Evolutionary conservation across 75 land plant genomes (phyloP).

Genomic region (Sequoiadendron giganteum): DNA sequence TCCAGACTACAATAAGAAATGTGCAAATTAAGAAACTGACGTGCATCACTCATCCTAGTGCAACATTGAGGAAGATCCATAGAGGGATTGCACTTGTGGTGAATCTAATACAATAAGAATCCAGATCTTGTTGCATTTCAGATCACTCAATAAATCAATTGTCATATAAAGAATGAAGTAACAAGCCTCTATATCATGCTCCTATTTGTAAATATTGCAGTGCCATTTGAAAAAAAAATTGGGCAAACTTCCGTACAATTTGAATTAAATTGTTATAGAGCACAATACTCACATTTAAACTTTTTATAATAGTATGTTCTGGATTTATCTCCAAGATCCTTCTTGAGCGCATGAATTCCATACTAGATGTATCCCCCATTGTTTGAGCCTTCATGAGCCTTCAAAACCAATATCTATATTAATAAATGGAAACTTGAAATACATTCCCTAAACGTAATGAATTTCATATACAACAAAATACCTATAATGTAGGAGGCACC

Average conservation of each 20-base stretch:
- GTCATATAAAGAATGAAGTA: not conserved
- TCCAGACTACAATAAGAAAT: not conserved
- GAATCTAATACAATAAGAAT: not conserved
- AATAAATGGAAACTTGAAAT: not conserved
- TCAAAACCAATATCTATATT: not conserved
- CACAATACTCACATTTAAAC: constrained; percentile 64
- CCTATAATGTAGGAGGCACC: not conserved
- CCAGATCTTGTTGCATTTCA: not conserved
- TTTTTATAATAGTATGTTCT: constrained; percentile 86
- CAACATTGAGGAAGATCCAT: not conserved
- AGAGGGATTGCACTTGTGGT: not conserved
- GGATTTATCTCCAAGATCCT: constrained; percentile 95
- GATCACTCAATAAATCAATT: not conserved
- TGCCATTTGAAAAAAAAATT: not conserved
- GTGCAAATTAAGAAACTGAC: not conserved
- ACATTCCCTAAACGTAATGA: not conserved
- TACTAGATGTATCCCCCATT: constrained; percentile 80
- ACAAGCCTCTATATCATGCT: not conserved
- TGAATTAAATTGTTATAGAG: not conserved
- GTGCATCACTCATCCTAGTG: not conserved
- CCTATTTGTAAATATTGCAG: not conserved
- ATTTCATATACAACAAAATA: not conserved
- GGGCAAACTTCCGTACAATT: not conserved
- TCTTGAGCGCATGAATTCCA: constrained; percentile 95
- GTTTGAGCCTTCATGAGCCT: constrained; percentile 98